phyloP scores from a whole-genome alignment of 352 stramenopile genomes.

The Globisporangium polare region DNA sequence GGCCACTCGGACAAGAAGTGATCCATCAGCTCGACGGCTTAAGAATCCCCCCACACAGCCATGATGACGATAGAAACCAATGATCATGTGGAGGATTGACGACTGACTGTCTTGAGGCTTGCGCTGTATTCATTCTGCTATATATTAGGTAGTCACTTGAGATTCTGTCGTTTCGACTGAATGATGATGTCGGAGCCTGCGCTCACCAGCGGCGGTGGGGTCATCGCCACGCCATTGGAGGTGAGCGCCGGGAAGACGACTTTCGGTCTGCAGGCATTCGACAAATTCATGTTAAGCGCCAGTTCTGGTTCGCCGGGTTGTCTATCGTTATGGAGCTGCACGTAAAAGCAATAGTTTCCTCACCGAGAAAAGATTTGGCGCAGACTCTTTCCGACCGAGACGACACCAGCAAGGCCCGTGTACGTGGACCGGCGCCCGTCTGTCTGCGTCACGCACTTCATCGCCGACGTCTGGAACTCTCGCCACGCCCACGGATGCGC shows the following conservation, averaged over 20 bases:
- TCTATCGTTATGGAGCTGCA: background rate
- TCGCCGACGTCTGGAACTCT: conserved; percentile 63
- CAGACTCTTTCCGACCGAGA: conserved; percentile 55
- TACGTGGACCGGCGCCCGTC: conserved; percentile 40
- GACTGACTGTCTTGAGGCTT: no score
- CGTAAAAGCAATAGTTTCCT: background rate
- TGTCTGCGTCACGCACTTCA: conserved; percentile 64
- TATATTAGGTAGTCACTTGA: background rate
- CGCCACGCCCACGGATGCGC: conserved; percentile 68
- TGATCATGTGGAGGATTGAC: no score
- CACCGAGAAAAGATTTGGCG: conserved; percentile 50
- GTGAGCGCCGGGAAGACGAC: conserved; percentile 17
- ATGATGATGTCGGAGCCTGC: conserved; percentile 11
- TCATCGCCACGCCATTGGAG: background rate
- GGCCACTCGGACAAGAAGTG: conserved; percentile 84
- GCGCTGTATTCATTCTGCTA: background rate
- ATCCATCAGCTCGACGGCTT: background rate
- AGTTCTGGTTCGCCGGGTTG: background rate
- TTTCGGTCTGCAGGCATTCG: conserved; percentile 5
- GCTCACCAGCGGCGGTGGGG: background rate
- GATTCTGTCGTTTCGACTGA: background rate
- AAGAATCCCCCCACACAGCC: background rate
- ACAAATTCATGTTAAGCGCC: no score
- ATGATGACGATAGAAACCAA: background rate
- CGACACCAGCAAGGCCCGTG: conserved; percentile 38